Evolutionary conservation across 805 yeast genomes (phyloP), one percentile per base, ranked within the genome.

Genomic region (Yamadazyma tumulicola): DNA sequence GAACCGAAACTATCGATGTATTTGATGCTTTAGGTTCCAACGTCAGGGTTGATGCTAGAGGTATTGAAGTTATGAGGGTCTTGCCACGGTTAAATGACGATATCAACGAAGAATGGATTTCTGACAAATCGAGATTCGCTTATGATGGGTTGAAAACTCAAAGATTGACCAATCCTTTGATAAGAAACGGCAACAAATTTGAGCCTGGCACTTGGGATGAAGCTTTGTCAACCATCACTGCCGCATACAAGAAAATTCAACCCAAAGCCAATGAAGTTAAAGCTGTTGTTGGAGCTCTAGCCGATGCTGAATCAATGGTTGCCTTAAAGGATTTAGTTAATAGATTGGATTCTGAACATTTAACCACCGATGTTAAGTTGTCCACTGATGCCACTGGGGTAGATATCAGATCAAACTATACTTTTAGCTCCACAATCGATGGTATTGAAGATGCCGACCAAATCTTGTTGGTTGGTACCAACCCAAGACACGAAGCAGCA

Each of bases 401-500:
- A 34, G 91, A 85, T 53, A 55, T 85, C 50, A 79, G 94, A 59
- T 74, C 93, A 12, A 81, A 82, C 67, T 85, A 83, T 59, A 65
- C 79, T 34, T 85, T 85, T 74, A 85, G 85, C 73, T 75, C 94
- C 10, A 70, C 85, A 26, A 78, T 85, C 43, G 79, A 75, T 35
- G 93, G 93, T 29, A 73, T 85, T 45, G 93, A 84, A 58, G 81
- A 79, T 39, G 88, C 94, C 34, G 95, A 86, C 54, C 85, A 76
- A 48, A 80, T 85, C 42, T 69, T 85, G 52, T 70, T 85, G 41
- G 75, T 85, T 38, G 95, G 95, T 43, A 79, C 95, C 29, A 85
- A 85, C 68, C 94, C 95, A 39, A 75, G 95, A 55, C 87, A 75
- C 55, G 95, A 85, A 67, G 95, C 95, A 39, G 87, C 95, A 27